Evolutionary conservation across 179 eudicot genomes (phyloP), one percentile per base, ranked within the genome.

Genomic region (Patellifolia procumbens): DNA sequence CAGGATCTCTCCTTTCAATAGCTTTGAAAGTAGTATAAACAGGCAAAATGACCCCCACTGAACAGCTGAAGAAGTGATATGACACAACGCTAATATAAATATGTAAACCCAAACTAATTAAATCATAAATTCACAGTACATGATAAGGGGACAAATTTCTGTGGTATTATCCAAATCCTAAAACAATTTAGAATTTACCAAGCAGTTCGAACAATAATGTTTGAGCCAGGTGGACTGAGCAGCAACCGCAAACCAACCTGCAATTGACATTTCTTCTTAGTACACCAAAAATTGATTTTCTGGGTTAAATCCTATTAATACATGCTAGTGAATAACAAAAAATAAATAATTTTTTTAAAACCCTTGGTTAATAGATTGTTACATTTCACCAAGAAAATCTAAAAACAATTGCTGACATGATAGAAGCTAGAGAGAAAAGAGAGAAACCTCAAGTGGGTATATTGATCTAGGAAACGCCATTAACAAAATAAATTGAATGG

Each of bases 11-110:
- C 24, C 87, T 70, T 83, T 94, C 96, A 75, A 94, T 92, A 43
- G 98, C 96, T 83, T 89, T 94, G 72, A 92, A 94, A 29, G 98
- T 94, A 13, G 90, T 82, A 77, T 94, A 94, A 75, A 92, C 94
- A 16, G 98, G 98, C 74, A 94, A 78, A 46, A 79, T 90, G 76
- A 87, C 80, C 68, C 98, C 98, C 42, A 94, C 90, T 24, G 98
- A 86, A 81, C 96, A 92, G 78, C 98, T 94, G 92, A 69, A 83
- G 19, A 80, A 70, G 24, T 52, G 20, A 48, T 13, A 17, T n/a
- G n/a, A n/a, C n/a, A n/a, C n/a, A n/a, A n/a, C n/a, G n/a, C n/a
- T n/a, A n/a, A n/a, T n/a, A n/a, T n/a, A n/a, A n/a, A n/a, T n/a
- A n/a, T n/a, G n/a, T 52, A 20, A 70, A 29, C 60, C 51, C 0